These are phyloP conservation scores for Cercospora brassicicola DNA, from an alignment of 2,329 filamentous ascomycete genomes.

Conservation along the genomic window DNA sequence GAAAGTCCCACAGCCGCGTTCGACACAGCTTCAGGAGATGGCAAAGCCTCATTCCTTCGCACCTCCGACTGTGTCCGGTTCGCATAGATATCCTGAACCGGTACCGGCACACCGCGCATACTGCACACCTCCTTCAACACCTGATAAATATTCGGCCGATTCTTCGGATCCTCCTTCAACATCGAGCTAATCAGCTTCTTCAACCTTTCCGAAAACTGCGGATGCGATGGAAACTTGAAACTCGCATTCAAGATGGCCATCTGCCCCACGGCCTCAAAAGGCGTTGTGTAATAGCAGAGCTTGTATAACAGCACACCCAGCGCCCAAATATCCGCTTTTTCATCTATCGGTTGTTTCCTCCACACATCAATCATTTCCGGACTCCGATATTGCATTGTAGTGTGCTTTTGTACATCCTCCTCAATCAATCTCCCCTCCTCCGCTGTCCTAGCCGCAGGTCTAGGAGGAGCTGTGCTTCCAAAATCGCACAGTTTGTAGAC, in stretches of 20 bases:
- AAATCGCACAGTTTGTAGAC: slow-evolving; percentile 98
- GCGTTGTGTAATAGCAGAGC: slow-evolving; percentile 97
- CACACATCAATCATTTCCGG: slow-evolving; percentile 99
- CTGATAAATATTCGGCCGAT: slow-evolving; percentile 90
- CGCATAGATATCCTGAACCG: slow-evolving; percentile 73
- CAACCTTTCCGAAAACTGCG: slow-evolving; percentile 81
- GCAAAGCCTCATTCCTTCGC: slow-evolving; percentile 60
- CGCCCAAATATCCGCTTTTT: slow-evolving; percentile 99
- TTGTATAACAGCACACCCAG: slow-evolving; percentile 94
- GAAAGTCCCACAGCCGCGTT: slow-evolving; percentile 66
- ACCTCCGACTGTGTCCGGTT: slow-evolving; percentile 64
- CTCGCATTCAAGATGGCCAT: slow-evolving; percentile 95
- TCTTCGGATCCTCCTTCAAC: slow-evolving; percentile 78
- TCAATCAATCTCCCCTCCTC: slow-evolving; percentile 89
- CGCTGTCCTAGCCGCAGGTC: slow-evolving; percentile 79
- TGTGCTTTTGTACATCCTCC: slow-evolving; percentile 95
- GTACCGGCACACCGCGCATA: slow-evolving; percentile 81
- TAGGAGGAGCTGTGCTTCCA: slow-evolving; percentile 81
- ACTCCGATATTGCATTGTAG: slow-evolving; percentile 93
- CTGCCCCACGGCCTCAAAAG: slow-evolving; percentile 96
- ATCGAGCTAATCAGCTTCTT: slow-evolving; percentile 91
- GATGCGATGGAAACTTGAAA: slow-evolving; percentile 87
- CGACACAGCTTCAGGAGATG: slow-evolving; percentile 51
- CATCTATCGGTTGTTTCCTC: slow-evolving; percentile 91
- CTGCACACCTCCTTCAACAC: slow-evolving; percentile 81